Evolutionary conservation across 305 asterid genomes (phyloP).

Genomic region (Fraxinus sp.): DNA sequence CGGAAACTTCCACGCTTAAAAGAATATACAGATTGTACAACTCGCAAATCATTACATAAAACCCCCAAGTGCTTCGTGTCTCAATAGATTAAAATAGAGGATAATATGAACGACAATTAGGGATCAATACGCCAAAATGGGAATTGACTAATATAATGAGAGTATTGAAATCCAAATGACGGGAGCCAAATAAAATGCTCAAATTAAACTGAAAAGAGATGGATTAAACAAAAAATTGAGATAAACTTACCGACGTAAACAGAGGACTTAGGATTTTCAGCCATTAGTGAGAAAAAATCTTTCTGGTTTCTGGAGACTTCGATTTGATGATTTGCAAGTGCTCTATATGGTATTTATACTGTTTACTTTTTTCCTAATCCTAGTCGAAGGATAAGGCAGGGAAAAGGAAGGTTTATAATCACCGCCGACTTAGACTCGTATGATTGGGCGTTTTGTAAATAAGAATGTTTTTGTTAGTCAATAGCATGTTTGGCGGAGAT

Average conservation of each 20-base stretch:
- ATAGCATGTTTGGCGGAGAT: too few relatives aligned
- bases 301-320: background rate
- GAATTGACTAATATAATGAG: background rate
- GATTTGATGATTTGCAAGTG: background rate
- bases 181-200: background rate
- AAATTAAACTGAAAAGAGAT: background rate
- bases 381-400: background rate
- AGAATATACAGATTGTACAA: background rate
- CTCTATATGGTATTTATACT: background rate
- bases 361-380: background rate
- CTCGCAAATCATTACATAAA: background rate
- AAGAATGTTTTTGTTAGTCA: too few relatives aligned
- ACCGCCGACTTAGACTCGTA: too few relatives aligned
- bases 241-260: slow-evolving; percentile 56
- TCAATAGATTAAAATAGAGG: background rate
- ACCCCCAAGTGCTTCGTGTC: background rate
- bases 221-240: background rate
- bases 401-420: background rate
- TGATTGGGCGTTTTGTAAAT: too few relatives aligned
- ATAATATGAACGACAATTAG: background rate
- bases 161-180: background rate
- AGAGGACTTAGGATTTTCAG: slow-evolving; percentile 47
- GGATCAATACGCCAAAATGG: background rate
- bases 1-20: background rate
- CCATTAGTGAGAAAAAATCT: slow-evolving; percentile 30